These are phyloP conservation scores for Dendrocalamus latiflorus DNA, from an alignment of 202 grass and related monocot genomes.

Conservation along the genomic window DNA sequence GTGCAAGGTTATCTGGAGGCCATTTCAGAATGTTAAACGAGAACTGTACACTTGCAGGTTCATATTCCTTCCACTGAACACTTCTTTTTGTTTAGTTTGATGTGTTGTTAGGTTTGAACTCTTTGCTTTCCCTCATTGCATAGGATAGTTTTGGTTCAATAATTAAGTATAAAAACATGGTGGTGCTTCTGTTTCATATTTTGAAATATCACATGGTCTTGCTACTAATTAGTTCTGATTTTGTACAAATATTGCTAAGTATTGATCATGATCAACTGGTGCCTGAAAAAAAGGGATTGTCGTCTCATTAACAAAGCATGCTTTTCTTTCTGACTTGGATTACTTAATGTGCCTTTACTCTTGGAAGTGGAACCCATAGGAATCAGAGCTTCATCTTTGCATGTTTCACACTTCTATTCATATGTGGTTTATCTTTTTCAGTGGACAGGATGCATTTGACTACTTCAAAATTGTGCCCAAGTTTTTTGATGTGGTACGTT, in stretches of 20 bases:
- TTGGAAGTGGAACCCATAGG: background rate
- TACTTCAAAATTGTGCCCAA: constrained; percentile 75
- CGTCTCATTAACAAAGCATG: background rate
- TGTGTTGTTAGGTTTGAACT: background rate
- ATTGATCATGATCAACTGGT: background rate
- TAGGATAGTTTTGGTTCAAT: background rate
- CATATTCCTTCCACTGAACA: constrained; percentile 10
- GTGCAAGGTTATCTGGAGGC: too few species aligned
- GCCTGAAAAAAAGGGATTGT: background rate
- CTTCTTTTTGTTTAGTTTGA: background rate
- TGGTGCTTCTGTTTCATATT: background rate
- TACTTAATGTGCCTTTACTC: background rate
- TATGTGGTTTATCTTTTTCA: constrained; percentile 41
- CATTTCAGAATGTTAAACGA: constrained; percentile 76
- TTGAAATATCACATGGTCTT: background rate
- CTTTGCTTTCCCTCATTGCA: background rate
- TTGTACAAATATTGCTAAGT: background rate
- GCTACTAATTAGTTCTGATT: background rate
- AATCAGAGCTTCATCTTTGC: background rate
- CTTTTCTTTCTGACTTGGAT: background rate
- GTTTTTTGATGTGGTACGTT: constrained; percentile 78
- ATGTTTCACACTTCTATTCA: constrained; percentile 1
- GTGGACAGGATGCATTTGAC: constrained; percentile 77
- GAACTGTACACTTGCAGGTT: constrained; percentile 97
- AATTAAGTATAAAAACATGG: background rate